Conservation (phyloP, 768 basidiomycete genomes). For the Suillus fuscotomentosus region DNA sequence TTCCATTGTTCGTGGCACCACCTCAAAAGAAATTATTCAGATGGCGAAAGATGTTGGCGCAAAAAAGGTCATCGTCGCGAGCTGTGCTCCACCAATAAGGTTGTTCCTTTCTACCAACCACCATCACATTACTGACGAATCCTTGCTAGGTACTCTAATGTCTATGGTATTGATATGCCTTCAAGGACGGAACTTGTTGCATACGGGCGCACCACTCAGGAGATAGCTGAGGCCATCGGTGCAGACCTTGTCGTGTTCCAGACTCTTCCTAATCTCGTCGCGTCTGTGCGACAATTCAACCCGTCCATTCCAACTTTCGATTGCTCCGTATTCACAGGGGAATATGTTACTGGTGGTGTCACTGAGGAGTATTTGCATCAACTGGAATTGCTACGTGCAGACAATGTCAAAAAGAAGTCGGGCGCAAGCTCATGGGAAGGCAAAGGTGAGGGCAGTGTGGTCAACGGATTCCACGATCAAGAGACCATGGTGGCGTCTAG, state of each 20-base stretch:
- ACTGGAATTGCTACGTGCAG: constrained; percentile 77
- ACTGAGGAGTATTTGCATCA: constrained; percentile 76
- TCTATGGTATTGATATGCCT: constrained; percentile 99
- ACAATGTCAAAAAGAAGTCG: constrained; percentile 68
- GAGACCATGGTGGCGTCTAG: constrained; percentile 31
- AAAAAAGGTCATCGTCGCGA: constrained; percentile 92
- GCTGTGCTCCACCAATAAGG: constrained; percentile 96
- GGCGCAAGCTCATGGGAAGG: constrained; percentile 32
- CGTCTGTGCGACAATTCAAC: constrained; percentile 86
- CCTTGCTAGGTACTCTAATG: constrained; percentile 72
- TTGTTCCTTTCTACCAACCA: constrained; percentile 27
- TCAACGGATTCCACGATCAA: constrained; percentile 18
- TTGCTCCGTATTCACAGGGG: constrained; percentile 96
- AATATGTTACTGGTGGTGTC: constrained; percentile 94
- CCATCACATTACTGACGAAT: constrained; percentile 1
- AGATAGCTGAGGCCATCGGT: constrained; percentile 80
- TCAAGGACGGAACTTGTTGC: constrained; percentile 93
- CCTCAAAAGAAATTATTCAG: constrained; percentile 97
- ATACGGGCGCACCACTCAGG: constrained; percentile 63
- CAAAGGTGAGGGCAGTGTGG: constrained; percentile 31
- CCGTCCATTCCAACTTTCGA: constrained; percentile 77
- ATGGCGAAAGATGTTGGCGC: constrained; percentile 99
- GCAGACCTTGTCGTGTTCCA: constrained; percentile 98
- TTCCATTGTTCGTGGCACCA: constrained; percentile 97
- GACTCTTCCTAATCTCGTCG: constrained; percentile 81